A percentile compares a stretch with the other conserved stretches of the same genome.
These are phyloP conservation scores for Calamus simplicifolius DNA, from an alignment of 176 grass and related monocot species.

Conservation along the genomic window DNA sequence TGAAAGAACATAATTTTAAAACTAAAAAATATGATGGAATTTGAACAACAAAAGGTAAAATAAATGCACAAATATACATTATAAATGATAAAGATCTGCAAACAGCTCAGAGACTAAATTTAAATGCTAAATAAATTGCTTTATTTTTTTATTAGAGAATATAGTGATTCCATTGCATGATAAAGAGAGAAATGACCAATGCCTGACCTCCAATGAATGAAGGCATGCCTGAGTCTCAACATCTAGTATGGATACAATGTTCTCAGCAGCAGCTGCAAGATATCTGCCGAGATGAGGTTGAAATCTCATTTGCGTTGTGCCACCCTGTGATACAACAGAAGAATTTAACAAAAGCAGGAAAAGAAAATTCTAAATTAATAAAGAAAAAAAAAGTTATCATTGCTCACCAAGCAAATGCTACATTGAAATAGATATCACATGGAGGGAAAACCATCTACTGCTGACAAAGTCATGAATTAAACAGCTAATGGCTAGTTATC, in stretches of 20 bases:
- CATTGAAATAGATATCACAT: not conserved
- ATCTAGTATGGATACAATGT: slow-evolving; percentile 13
- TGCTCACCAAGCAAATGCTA: not conserved
- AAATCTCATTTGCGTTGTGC: slow-evolving; percentile 27
- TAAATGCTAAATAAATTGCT: too few relatives aligned
- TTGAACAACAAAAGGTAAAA: too few relatives aligned
- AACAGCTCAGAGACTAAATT: too few relatives aligned
- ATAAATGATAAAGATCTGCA: too few relatives aligned
- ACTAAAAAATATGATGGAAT: too few relatives aligned
- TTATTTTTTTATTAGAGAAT: too few relatives aligned
- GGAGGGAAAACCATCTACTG: not conserved
- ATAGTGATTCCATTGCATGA: too few relatives aligned
- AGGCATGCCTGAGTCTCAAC: slow-evolving; percentile 18
- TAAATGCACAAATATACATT: too few relatives aligned
- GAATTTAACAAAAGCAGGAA: not conserved
- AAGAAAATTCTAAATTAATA: not conserved
- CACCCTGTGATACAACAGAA: slow-evolving; percentile 5
- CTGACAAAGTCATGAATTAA: not conserved
- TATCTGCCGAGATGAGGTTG: slow-evolving; percentile 21
- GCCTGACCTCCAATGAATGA: slow-evolving; percentile 17
- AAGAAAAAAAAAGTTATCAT: not conserved
- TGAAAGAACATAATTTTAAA: too few relatives aligned
- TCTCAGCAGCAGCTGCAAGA: slow-evolving; percentile 20
- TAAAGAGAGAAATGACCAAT: too few relatives aligned
- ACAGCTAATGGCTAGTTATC: not conserved